Base-by-base conservation (phyloP, 164 flowering plant genomes). In the Litsea cubeba region DNA sequence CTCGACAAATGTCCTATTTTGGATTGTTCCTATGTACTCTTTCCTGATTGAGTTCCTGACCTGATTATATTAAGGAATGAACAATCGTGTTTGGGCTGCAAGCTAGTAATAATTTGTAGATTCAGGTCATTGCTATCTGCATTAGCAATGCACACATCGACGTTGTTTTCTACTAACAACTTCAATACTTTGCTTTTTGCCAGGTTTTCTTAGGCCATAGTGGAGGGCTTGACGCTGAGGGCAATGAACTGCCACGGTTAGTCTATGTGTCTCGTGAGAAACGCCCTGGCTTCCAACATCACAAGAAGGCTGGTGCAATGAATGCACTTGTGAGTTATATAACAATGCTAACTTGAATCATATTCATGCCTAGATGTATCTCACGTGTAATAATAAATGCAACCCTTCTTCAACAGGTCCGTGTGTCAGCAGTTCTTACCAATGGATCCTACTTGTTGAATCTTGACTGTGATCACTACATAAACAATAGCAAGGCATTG, bases 401-500 rank as follows among this genome's bases (percentile, higher is more conserved):
- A 24, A 6, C 30, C 49, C 17, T 25, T 20, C 65, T 26, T 46
- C 22, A 32, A 62, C 75, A 81, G 84, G 84, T 82, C 15, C 85
- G 85, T 35, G 90, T 86, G 35, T 88, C 92, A 4, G 90, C 90
- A n/a, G 87, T 87, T 69, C 84, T 88, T 30, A 86, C 92, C 35
- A 88, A 88, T 80, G 90, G 89, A 46, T 87, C 90, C 72, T 88
- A 76, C 76, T 75, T 88, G 75, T 81, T 88, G 73, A 88, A 88
- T 77, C 89, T 88, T 51, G 92, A 88, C 70, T 88, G 92, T 83
- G 92, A 88, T 77, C 92, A 88, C 79, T 88, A 88, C 77, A 85
- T 88, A 35, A 87, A 88, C 82, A 88, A 88, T 70, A 83, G 89
- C 84, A 87, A 88, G 78, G 92, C 92, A 7, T 78, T 88, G 67